Percentiles rank a stretch among this genome's conserved stretches.
These are phyloP conservation scores for Datura wrightii DNA, from an alignment of 257 asterid species.

Conservation along the genomic window DNA sequence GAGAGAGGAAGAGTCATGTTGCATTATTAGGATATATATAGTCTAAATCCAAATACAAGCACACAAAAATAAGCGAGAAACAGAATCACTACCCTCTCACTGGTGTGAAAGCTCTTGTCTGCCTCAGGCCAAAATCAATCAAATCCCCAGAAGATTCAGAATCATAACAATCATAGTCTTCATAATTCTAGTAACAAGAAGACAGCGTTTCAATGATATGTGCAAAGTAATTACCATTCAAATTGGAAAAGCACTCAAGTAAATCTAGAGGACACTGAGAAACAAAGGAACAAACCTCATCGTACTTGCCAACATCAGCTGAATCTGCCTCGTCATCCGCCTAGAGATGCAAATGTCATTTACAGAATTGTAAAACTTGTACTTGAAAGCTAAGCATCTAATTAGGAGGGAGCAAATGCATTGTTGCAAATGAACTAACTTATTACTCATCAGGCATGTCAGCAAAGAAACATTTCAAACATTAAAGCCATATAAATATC, in stretches of 20 bases:
- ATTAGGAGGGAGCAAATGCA: neutral
- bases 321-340: slow-evolving; percentile 51
- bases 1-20: neutral
- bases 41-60: neutral
- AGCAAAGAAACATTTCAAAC: neutral
- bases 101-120: slow-evolving; percentile 34
- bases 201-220: slow-evolving; percentile 7
- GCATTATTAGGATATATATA: neutral
- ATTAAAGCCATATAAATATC: neutral
- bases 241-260: neutral
- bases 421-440: neutral
- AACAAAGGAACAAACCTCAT: slow-evolving; percentile 47
- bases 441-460: neutral
- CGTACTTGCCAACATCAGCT: slow-evolving; percentile 52
- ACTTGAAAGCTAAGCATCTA: neutral
- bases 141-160: slow-evolving; percentile 37
- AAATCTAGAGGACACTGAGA: neutral
- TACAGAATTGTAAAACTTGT: slow-evolving; percentile 14
- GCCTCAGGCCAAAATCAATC: slow-evolving; percentile 38
- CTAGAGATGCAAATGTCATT: slow-evolving; percentile 31
- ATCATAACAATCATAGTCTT: slow-evolving; percentile 24
- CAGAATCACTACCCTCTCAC: slow-evolving; percentile 27
- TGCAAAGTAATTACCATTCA: neutral
- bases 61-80: slow-evolving; percentile 10
- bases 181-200: slow-evolving; percentile 40